These are phyloP conservation scores for Isatis lusitanica DNA, from an alignment of 441 rosid species.

Conservation along the genomic window DNA sequence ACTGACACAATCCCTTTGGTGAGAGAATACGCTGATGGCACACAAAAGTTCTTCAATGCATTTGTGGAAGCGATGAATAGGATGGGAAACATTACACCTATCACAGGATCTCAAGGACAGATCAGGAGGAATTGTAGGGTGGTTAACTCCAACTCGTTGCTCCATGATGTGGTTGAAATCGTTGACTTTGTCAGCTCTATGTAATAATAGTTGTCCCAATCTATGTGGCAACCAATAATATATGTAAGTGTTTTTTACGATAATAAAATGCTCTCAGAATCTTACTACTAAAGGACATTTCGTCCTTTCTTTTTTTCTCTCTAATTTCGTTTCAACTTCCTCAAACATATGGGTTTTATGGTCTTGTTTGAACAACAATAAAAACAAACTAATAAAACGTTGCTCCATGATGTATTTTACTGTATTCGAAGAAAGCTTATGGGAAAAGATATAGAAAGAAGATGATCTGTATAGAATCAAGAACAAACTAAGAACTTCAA, in stretches of 20 bases:
- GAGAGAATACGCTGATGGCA: conserved; percentile 32
- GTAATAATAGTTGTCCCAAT: not conserved
- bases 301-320: not conserved
- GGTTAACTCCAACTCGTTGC: conserved; percentile 37
- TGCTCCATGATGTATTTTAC: too few relatives aligned
- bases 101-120: conserved; percentile 50
- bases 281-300: not conserved
- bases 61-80: conserved; percentile 44
- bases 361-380: too few relatives aligned
- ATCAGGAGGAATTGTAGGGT: conserved; percentile 43
- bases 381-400: too few relatives aligned
- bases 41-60: conserved; percentile 36
- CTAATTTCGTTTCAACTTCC: not conserved
- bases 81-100: conserved; percentile 46
- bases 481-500: too few relatives aligned
- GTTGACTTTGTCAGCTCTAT: conserved; percentile 28
- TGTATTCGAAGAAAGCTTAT: too few relatives aligned
- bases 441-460: too few relatives aligned
- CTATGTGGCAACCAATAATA: not conserved
- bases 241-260: not conserved
- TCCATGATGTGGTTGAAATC: conserved; percentile 23
- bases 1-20: conserved; percentile 43
- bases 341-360: too few relatives aligned
- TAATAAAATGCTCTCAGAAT: not conserved
- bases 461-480: too few relatives aligned